Conservation (phyloP, 1,139 yeast genomes). For the Taphrina betulina region DNA sequence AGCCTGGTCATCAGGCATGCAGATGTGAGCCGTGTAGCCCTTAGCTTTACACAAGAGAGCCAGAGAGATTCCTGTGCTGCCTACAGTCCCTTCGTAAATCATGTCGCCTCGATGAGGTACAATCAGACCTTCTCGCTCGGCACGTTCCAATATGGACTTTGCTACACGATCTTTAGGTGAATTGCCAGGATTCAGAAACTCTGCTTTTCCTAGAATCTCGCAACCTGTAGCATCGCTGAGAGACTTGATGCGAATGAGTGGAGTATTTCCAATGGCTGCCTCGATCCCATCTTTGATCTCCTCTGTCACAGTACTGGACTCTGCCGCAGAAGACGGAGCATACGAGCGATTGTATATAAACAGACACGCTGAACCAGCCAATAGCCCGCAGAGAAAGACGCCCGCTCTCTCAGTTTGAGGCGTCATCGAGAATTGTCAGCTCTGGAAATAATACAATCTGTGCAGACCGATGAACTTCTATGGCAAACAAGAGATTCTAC, state of each 20-base stretch:
- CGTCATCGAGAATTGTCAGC: background rate
- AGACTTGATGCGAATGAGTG: slow-evolving; percentile 72
- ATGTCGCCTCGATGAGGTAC: slow-evolving; percentile 26
- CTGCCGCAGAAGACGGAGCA: background rate
- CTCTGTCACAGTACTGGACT: background rate
- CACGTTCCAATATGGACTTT: slow-evolving; percentile 69
- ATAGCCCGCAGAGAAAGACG: background rate
- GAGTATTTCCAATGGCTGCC: slow-evolving; percentile 84
- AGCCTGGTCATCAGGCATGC: slow-evolving; percentile 93
- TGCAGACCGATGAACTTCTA: no score
- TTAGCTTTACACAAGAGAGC: slow-evolving; percentile 83
- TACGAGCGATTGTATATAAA: background rate
- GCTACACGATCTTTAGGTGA: slow-evolving; percentile 96
- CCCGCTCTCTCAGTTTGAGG: background rate
- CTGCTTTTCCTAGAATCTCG: slow-evolving; percentile 81
- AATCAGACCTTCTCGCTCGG: slow-evolving; percentile 41
- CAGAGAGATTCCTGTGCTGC: slow-evolving; percentile 78
- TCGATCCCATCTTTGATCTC: slow-evolving; percentile 48
- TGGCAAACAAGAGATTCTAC: no score
- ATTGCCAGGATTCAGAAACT: slow-evolving; percentile 87
- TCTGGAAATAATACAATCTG: no score
- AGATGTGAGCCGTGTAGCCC: slow-evolving; percentile 87
- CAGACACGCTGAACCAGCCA: background rate
- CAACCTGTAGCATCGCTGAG: slow-evolving; percentile 76
- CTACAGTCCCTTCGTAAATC: slow-evolving; percentile 47